Evolutionary conservation across 257 asterid genomes (phyloP), one percentile per base, ranked within the genome.

Genomic region (Primulina eburnea): DNA sequence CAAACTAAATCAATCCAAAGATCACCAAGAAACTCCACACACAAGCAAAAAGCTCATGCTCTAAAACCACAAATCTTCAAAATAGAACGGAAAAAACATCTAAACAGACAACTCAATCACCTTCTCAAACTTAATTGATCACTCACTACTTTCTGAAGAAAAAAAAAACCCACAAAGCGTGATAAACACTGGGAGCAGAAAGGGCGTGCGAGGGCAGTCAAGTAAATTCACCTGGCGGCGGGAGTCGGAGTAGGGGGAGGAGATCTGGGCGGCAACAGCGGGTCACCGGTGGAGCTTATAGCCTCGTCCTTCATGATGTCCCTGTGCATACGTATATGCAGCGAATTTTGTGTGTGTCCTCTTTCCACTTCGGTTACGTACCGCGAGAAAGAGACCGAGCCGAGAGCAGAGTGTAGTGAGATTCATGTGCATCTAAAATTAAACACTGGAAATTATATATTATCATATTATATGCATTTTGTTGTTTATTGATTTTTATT

Each of bases 241-340:
- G 96, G 98, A 64, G 98, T 90, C 53, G 82, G 77, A 62, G 72
- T 81, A 70, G 88, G 91, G n/a, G 95, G 90, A 43, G 97, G 95
- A 72, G 98, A 88, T 78, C 89, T 84, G 57, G 82, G 97, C 17
- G 82, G 87, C 61, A 81, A 28, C 52, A 83, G 65, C 68, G 95
- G 96, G 82, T 90, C 96, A 10, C 88, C 82, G 4, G 97, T 84
- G 52, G 99, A 93, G 90, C 99, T 89, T 55, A 87, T 82, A 18
- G 86, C 97, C 78, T 93, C 99, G 79, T 93, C 99, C 85, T 83
- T 93, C 97, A 93, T 90, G 62, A 28, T 70, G 52, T 33, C 55
- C 62, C 60, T 50, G 73, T 47, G 7, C 55, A 12, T 10, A 40
- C 50, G 14, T 62, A 30, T 69, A 10, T 26, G 11, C 57, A 28